Conservation (phyloP, 192 early-diverging fungal species). For the Entomortierella beljakovae region DNA sequence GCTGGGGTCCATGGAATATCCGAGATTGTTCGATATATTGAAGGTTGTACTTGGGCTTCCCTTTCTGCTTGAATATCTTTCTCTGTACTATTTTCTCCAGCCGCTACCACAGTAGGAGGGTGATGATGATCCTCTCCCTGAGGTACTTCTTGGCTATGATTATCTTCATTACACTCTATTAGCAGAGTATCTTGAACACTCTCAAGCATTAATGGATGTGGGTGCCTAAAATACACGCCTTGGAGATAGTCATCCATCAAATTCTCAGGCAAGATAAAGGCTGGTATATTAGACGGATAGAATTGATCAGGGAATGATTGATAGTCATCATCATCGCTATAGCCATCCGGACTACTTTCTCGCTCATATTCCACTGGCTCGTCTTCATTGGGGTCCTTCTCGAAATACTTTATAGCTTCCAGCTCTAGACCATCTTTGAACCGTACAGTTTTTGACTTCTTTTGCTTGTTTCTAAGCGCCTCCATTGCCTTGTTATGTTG, state of each 20-base stretch:
- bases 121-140: neutral
- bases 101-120: neutral
- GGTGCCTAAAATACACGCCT: no score
- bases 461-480: neutral
- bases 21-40: neutral
- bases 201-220: no score
- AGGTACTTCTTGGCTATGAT: no score
- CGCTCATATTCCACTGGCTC: neutral
- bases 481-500: slow-evolving; percentile 15
- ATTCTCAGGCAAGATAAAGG: no score
- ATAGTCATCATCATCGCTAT: neutral
- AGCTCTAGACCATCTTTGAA: slow-evolving; percentile 19
- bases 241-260: no score
- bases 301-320: neutral
- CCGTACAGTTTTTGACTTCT: slow-evolving; percentile 23
- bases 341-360: neutral
- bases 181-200: no score
- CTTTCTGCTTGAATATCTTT: slow-evolving; percentile 10
- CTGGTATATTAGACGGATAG: no score
- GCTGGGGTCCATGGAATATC: slow-evolving; percentile 27
- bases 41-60: neutral
- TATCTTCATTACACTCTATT: neutral
- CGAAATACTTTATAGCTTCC: slow-evolving; percentile 6
- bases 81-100: slow-evolving; percentile 25
- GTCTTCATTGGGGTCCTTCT: neutral